Base-by-base conservation (phyloP, 352 stramenopile species). In the Globisporangium uncinulatum region DNA sequence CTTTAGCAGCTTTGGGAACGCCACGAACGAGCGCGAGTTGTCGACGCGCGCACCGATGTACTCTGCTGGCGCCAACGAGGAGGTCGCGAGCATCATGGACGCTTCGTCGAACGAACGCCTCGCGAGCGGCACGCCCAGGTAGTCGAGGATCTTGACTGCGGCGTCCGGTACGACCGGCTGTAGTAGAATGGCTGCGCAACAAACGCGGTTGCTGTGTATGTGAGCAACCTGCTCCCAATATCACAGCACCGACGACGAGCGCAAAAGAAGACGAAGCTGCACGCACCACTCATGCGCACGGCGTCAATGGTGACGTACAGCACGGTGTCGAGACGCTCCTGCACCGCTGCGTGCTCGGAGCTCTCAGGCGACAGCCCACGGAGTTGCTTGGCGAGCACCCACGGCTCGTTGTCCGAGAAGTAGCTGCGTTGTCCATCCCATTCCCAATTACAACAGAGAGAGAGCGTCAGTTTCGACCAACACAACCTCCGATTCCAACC, bases 381-480 rank as follows among this genome's bases (percentile, higher is more conserved):
- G 4, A 92, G 68, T 10, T 70, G 62, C 66, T 91, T 92, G n/a
- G 70, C 74, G 9, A 92, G 56, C 45, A 89, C 69, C 81, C 83
- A 94, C 54, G 83, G 83, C 32, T 92, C 81, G 61, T 87, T 86
- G 3, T 74, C 65, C 4, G 83, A 86, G 51, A 94, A 94, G 63
- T 91, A 88, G 11, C 77, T 86, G 56, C 21, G 29, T 20, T 29
- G 24, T 29, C 24, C 24, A 29, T 29, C 24, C 24, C 24, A 29
- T 29, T 29, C 24, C 24, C 24, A 29, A 29, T 29, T 29, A 29
- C 24, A 29, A 56, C 19, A 42, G 21, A 9, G 34, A 55, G 4
- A 20, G 21, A 47, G 41, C 8, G 6, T 41, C 51, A 59, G 37
- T 41, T 34, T 47, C 24, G 59, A 19, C n/a, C 45, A 46, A 11